phyloP scores from a whole-genome alignment of 352 stramenopile species.

The Globisporangium polare region DNA sequence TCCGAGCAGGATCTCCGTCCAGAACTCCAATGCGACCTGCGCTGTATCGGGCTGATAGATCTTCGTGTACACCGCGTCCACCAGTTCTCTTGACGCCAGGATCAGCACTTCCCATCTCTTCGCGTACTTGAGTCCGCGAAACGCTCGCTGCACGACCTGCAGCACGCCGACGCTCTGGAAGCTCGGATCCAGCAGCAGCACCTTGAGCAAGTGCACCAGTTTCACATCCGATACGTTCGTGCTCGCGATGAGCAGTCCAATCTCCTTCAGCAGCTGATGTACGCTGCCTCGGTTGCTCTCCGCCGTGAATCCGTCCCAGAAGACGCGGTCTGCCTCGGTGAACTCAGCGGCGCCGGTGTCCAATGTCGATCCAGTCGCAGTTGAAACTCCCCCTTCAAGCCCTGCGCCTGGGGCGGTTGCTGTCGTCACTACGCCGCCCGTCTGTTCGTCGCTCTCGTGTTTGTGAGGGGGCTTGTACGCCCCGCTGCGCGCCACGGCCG shows the following conservation, averaged over 20 bases:
- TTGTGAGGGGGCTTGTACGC: constrained; percentile 1
- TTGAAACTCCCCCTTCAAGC: neutral
- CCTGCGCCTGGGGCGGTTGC: neutral
- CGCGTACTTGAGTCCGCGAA: constrained; percentile 63
- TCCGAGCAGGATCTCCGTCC: constrained; percentile 58
- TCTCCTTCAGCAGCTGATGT: constrained; percentile 29
- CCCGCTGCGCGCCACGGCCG: constrained; percentile 29
- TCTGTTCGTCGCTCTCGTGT: neutral
- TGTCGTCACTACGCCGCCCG: neutral
- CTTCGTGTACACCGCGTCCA: constrained; percentile 38
- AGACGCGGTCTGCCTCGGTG: constrained; percentile 36
- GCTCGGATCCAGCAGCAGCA: constrained; percentile 31
- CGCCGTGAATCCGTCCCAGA: constrained; percentile 41
- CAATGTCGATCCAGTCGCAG: neutral
- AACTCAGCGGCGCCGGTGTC: constrained; percentile 19
- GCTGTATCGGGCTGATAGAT: constrained; percentile 21
- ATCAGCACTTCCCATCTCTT: constrained; percentile 71
- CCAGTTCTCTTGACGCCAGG: constrained; percentile 32
- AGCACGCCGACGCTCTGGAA: constrained; percentile 42
- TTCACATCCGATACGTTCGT: constrained; percentile 30
- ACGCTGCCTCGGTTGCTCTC: constrained; percentile 11
- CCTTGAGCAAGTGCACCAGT: constrained; percentile 29
- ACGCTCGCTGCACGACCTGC: constrained; percentile 48
- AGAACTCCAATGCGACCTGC: constrained; percentile 42
- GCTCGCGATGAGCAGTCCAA: constrained; percentile 65